These are phyloP conservation scores for Dittrichia graveolens DNA, from an alignment of 129 eudicot species.

Conservation along the genomic window DNA sequence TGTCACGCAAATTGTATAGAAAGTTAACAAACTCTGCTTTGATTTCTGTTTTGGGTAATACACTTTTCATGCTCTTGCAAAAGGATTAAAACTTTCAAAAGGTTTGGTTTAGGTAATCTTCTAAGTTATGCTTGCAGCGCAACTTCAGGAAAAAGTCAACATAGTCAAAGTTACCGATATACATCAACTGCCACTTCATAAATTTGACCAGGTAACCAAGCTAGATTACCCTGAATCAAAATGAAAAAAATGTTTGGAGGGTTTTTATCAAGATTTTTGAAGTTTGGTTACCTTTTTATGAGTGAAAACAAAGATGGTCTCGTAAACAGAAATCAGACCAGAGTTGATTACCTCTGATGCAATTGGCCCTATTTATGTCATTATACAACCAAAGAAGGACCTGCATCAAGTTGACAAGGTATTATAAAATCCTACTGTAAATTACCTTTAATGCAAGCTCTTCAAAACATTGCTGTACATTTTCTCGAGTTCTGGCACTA, in stretches of 20 bases:
- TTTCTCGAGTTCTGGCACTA: constrained; percentile 89
- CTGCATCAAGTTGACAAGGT: background rate
- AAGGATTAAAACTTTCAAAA: background rate
- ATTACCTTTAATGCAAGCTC: constrained; percentile 88
- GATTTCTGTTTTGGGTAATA: background rate
- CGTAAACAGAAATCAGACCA: background rate
- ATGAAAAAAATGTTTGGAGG: background rate
- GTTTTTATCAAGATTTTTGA: background rate
- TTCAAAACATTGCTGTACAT: constrained; percentile 81
- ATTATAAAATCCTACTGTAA: background rate
- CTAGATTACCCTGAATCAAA: background rate
- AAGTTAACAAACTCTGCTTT: background rate
- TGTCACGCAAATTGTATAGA: no score
- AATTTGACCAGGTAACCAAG: background rate
- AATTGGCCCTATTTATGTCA: constrained; percentile 2
- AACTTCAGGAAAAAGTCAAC: background rate
- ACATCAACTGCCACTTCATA: background rate
- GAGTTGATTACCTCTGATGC: background rate
- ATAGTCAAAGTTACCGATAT: background rate
- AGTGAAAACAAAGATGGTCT: background rate
- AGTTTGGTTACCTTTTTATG: background rate
- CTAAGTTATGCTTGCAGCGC: no score
- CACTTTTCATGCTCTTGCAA: background rate
- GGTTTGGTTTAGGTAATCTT: no score
- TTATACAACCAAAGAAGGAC: background rate